Base-by-base conservation (phyloP, 176 grass and related monocot genomes). In the Cenchrus purpureus region DNA sequence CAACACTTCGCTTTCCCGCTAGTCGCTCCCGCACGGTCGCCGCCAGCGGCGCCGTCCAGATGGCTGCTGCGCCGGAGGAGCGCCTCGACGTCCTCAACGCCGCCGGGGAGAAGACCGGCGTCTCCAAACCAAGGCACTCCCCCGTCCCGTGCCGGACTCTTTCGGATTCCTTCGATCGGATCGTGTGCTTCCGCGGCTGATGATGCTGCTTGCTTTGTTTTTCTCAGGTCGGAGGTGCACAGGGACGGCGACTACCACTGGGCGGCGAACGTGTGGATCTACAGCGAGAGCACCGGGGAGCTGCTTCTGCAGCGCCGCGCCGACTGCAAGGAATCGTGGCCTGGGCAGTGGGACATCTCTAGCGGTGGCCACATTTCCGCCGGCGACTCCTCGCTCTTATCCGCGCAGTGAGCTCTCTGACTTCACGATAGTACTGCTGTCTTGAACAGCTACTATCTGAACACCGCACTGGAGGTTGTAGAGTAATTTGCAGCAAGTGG, bases 241-340 rank as follows among this genome's bases (percentile, higher is more conserved):
- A 57, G 83, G 45, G 91, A 98, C 32, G 93, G 93, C 2, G 89
- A 98, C 73, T 98, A 92, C 86, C 96, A 95, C 68, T 83, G 93
- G 8, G 91, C 93, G 4, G 96, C 95, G 57, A 89, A 98, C 80
- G 88, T 94, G 46, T 98, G 93, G 93, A 95, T 98, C 78, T 95
- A 95, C 87, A 77, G 85, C 29, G 95, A 95, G 91, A 93, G 82
- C 82, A 98, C 95, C 34, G 65, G 91, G 66, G 95, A 95, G 87
- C 89, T 98, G 44, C 88, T 98, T 43, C 73, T 98, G 42, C 95
- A 98, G 87, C 89, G 85, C 68, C 91, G 95, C 44, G 85, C 93
- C 51, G 95, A 92, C 68, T 91, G 95, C 83, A 98, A 95, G 91
- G 96, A 93, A 69, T 95, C 96, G 55, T 98, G 96, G 96, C 95